Evolutionary conservation across 495 filamentous ascomycete species (phyloP).

Genomic region (Acidiella bohemica): DNA sequence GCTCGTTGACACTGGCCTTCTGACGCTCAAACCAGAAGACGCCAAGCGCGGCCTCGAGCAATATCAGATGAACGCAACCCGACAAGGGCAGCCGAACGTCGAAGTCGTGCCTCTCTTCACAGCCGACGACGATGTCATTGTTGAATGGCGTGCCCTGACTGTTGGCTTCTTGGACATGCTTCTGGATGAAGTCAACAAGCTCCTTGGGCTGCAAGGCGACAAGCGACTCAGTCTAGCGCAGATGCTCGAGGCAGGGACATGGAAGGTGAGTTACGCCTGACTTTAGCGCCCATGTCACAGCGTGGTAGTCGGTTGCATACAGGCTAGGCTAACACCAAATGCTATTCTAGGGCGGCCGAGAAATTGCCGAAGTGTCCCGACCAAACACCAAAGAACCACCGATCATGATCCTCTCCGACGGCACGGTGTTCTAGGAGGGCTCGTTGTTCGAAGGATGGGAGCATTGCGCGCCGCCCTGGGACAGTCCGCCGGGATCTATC

Average conservation of each 20-base stretch:
- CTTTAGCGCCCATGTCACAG: too few relatives aligned
- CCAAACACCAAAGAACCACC: slow-evolving; percentile 95
- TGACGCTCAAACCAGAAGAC: slow-evolving; percentile 58
- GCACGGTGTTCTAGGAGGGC: slow-evolving; percentile 72
- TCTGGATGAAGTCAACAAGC: slow-evolving; percentile 55
- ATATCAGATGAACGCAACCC: slow-evolving; percentile 59
- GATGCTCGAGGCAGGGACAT: slow-evolving; percentile 78
- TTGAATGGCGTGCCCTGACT: slow-evolving; percentile 75
- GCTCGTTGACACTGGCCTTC: slow-evolving; percentile 67
- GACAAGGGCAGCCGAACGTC: slow-evolving; percentile 58
- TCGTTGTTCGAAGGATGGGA: slow-evolving; percentile 15
- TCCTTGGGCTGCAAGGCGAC: slow-evolving; percentile 40
- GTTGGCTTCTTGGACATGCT: slow-evolving; percentile 73
- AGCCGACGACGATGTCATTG: slow-evolving; percentile 69
- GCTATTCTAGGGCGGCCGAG: slow-evolving; percentile 64
- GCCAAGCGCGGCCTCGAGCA: slow-evolving; percentile 51
- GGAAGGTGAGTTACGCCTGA: slow-evolving; percentile 64
- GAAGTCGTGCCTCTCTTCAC: slow-evolving; percentile 67
- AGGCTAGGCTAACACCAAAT: too few relatives aligned
- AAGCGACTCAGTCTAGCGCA: slow-evolving; percentile 57
- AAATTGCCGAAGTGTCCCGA: slow-evolving; percentile 87
- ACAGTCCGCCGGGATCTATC: background rate
- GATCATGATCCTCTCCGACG: slow-evolving; percentile 91
- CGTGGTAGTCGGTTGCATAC: too few relatives aligned
- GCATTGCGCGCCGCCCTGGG: background rate